These are phyloP conservation scores for Spizellomyces punctatus DNA, from an alignment of 192 early-diverging fungal species.

Conservation along the genomic window DNA sequence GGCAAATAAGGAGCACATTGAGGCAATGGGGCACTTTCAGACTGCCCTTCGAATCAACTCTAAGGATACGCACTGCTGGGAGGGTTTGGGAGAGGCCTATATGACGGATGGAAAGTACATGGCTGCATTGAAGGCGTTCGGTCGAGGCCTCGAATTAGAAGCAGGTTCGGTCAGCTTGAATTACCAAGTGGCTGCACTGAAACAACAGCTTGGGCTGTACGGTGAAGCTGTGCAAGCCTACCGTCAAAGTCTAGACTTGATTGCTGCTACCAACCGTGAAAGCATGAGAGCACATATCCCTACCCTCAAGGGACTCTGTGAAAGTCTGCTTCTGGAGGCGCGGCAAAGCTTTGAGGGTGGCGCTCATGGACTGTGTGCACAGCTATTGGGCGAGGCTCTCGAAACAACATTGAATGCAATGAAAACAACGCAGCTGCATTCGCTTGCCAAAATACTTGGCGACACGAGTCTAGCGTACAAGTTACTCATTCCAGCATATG, in stretches of 20 bases:
- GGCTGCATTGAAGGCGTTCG: constrained; percentile 77
- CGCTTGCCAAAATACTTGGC: constrained; percentile 42
- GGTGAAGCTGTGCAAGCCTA: constrained; percentile 37
- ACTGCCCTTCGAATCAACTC: constrained; percentile 75
- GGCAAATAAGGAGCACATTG: constrained; percentile 20
- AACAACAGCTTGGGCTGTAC: constrained; percentile 40
- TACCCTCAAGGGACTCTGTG: constrained; percentile 33
- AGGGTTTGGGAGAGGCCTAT: constrained; percentile 52
- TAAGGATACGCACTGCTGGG: constrained; percentile 57
- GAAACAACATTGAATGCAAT: constrained; percentile 2
- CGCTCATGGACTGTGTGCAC: constrained; percentile 30
- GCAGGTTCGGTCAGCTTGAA: constrained; percentile 8
- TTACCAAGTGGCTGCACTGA: constrained; percentile 34
- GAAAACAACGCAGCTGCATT: constrained; percentile 14
- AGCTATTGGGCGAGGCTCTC: constrained; percentile 29
- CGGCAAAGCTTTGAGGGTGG: constrained; percentile 27
- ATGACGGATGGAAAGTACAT: constrained; percentile 72
- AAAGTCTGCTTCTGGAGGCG: constrained; percentile 30
- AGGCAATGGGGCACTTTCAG: constrained; percentile 67
- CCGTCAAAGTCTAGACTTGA: constrained; percentile 10
- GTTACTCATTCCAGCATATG: constrained; percentile 26
- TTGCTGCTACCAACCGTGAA: neutral
- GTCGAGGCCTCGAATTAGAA: constrained; percentile 64
- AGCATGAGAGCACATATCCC: constrained; percentile 17
- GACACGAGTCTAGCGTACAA: constrained; percentile 33